Percentiles rank a stretch among this genome's conserved stretches.
Conservation (phyloP, 768 basidiomycete species). For the Dacryopinax primogenitus region DNA sequence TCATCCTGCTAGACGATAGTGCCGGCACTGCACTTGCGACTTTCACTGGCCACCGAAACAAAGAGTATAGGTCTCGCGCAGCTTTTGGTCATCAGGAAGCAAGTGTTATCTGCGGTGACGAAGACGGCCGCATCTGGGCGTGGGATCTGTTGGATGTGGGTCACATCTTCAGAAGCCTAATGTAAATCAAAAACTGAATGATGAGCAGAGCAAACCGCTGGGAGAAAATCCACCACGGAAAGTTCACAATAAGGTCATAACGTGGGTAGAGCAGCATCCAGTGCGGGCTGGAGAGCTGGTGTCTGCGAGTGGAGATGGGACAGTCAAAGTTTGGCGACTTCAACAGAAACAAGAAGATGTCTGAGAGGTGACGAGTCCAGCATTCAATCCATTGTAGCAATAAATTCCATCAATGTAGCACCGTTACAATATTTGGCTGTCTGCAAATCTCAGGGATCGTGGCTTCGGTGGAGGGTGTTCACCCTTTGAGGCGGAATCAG, state of each 20-base stretch:
- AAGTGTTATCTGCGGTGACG: slow-evolving; percentile 75
- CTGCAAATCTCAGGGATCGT: background rate
- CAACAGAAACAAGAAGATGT: background rate
- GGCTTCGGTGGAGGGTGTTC: background rate
- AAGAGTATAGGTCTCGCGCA: slow-evolving; percentile 63
- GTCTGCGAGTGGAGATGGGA: slow-evolving; percentile 83
- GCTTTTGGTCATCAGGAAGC: slow-evolving; percentile 78
- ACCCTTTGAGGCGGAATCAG: no score
- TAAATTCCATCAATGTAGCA: no score
- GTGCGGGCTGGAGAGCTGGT: slow-evolving; percentile 68
- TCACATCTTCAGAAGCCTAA: slow-evolving; percentile 11
- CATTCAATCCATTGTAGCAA: no score
- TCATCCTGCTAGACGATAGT: slow-evolving; percentile 71
- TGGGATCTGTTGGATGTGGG: slow-evolving; percentile 88
- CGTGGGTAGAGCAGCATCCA: slow-evolving; percentile 87
- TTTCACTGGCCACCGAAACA: slow-evolving; percentile 64
- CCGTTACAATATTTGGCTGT: no score
- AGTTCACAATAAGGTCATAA: slow-evolving; percentile 71
- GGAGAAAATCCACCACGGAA: slow-evolving; percentile 62
- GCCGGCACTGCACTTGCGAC: slow-evolving; percentile 77
- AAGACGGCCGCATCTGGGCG: slow-evolving; percentile 74
- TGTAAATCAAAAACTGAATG: slow-evolving; percentile 1
- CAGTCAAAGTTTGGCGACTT: slow-evolving; percentile 68
- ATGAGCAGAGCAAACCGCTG: slow-evolving; percentile 49
- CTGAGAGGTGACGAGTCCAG: no score